These are phyloP conservation scores for Epichloe brachyelytri DNA, from an alignment of 2,329 filamentous ascomycete species.

Conservation along the genomic window DNA sequence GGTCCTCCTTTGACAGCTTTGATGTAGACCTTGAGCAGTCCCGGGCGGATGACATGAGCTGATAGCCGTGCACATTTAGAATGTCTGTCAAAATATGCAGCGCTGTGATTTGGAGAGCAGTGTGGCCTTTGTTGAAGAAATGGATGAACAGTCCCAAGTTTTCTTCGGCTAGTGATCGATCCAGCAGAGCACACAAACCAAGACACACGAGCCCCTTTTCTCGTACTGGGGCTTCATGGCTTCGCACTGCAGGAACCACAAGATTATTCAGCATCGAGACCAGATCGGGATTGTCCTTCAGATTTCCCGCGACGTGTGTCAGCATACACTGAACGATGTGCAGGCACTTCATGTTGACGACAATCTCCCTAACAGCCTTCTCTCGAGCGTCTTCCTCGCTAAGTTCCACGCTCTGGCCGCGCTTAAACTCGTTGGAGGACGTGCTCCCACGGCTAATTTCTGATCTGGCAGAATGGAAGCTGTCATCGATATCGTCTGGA, in stretches of 20 bases:
- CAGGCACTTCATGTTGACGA: slow-evolving; percentile 97
- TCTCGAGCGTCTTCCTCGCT: slow-evolving; percentile 53
- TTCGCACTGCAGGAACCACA: slow-evolving; percentile 87
- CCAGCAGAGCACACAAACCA: slow-evolving; percentile 80
- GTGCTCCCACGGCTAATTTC: slow-evolving; percentile 60
- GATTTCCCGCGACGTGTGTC: slow-evolving; percentile 74
- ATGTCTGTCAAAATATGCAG: slow-evolving; percentile 90
- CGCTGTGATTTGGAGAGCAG: slow-evolving; percentile 77
- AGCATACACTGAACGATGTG: slow-evolving; percentile 97
- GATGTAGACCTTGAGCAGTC: slow-evolving; percentile 73
- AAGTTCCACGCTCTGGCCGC: slow-evolving; percentile 27
- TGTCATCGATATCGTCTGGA: slow-evolving; percentile 46
- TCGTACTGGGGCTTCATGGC: slow-evolving; percentile 81
- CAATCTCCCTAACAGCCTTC: slow-evolving; percentile 78
- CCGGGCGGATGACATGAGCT: slow-evolving; percentile 55
- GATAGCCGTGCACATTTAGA: slow-evolving; percentile 72
- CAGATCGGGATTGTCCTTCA: slow-evolving; percentile 83
- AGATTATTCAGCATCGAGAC: slow-evolving; percentile 97
- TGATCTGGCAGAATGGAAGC: slow-evolving; percentile 87
- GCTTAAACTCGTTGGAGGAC: slow-evolving; percentile 33
- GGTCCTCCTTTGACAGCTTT: slow-evolving; percentile 64
- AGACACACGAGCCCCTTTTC: slow-evolving; percentile 83
- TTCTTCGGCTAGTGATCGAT: slow-evolving; percentile 81
- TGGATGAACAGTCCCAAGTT: slow-evolving; percentile 90
- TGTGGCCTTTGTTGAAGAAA: slow-evolving; percentile 88